These are phyloP conservation scores for Geotrichum europaeum DNA, from an alignment of 1,139 yeast species.

Conservation along the genomic window DNA sequence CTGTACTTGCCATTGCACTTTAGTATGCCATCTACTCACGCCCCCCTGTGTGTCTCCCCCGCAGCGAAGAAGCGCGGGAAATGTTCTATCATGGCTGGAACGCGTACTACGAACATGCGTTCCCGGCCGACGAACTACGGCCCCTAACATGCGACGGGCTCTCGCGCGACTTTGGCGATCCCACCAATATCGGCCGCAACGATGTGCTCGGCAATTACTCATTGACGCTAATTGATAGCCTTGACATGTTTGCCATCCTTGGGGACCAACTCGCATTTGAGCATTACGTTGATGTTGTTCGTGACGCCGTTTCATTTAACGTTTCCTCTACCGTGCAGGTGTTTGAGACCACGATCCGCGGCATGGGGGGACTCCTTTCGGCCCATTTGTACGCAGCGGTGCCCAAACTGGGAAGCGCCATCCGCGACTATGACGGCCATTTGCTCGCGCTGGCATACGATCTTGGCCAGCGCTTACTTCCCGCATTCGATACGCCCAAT, in stretches of 20 bases:
- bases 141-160: constrained; percentile 69
- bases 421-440: constrained; percentile 58
- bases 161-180: constrained; percentile 54
- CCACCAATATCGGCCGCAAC: constrained; percentile 55
- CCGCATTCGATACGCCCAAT: constrained; percentile 57
- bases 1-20: background rate
- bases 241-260: constrained; percentile 73
- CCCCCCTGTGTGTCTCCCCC: background rate
- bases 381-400: constrained; percentile 71
- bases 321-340: constrained; percentile 73
- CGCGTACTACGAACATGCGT: constrained; percentile 64
- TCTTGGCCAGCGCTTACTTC: constrained; percentile 59
- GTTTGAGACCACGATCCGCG: constrained; percentile 76
- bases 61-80: constrained; percentile 17
- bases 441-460: constrained; percentile 63
- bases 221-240: constrained; percentile 66
- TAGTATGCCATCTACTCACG: background rate
- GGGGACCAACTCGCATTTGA: constrained; percentile 56
- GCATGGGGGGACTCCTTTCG: constrained; percentile 71
- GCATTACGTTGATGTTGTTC: constrained; percentile 45
- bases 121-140: constrained; percentile 75
- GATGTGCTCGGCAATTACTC: constrained; percentile 85
- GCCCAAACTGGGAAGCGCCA: constrained; percentile 42
- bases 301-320: constrained; percentile 43
- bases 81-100: constrained; percentile 74